phyloP scores from a whole-genome alignment of 2,329 filamentous ascomycete species.

The Botrytis medusae region DNA sequence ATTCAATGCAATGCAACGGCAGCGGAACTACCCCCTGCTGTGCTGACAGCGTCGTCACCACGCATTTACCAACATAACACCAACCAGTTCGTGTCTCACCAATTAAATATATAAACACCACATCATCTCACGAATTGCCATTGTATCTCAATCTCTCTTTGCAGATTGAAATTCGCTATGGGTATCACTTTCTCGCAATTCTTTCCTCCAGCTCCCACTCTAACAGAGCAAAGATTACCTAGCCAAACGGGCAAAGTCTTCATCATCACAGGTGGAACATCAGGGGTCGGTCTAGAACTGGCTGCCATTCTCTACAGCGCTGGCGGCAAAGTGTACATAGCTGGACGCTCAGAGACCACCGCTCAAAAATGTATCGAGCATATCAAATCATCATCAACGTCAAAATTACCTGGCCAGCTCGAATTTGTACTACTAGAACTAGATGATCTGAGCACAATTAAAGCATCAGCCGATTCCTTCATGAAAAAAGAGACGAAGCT shows the following conservation, averaged over 20 bases:
- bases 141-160: background rate
- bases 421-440: conserved; percentile 42
- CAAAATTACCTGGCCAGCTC: conserved; percentile 28
- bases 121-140: no score
- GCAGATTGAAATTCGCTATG: background rate
- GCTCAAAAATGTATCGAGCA: conserved; percentile 40
- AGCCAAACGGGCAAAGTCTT: conserved; percentile 42
- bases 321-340: conserved; percentile 52
- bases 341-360: conserved; percentile 45
- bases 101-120: no score
- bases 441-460: conserved; percentile 41
- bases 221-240: conserved; percentile 44
- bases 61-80: no score
- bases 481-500: conserved; percentile 39
- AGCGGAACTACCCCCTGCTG: no score
- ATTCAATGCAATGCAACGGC: no score
- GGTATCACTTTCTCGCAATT: conserved; percentile 1
- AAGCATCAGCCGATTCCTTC: conserved; percentile 40
- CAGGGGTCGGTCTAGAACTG: conserved; percentile 47
- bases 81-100: no score
- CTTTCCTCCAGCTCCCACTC: conserved; percentile 24
- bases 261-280: conserved; percentile 43
- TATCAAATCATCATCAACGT: conserved; percentile 26
- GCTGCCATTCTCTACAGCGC: conserved; percentile 49
- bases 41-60: no score